These are phyloP conservation scores for Moelleriella libera DNA, from an alignment of 2,329 filamentous ascomycete species.

Conservation along the genomic window DNA sequence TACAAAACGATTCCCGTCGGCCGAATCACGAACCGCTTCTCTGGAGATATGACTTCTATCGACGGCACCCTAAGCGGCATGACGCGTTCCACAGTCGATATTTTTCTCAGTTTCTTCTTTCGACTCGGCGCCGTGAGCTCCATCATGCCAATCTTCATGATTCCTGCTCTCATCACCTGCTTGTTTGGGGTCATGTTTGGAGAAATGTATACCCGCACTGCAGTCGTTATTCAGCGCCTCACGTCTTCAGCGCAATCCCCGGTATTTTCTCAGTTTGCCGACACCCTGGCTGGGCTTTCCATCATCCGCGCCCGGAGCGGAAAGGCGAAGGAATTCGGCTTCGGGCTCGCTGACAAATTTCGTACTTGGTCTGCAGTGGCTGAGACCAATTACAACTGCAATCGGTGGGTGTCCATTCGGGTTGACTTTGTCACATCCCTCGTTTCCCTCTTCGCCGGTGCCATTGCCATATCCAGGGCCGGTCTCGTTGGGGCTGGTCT, in stretches of 20 bases:
- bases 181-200: constrained; percentile 29
- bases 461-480: constrained; percentile 34
- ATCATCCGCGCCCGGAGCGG: constrained; percentile 35
- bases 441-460: constrained; percentile 34
- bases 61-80: constrained; percentile 32
- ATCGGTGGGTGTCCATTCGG: constrained; percentile 42
- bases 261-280: constrained; percentile 41
- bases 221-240: constrained; percentile 30
- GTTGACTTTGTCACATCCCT: constrained; percentile 39
- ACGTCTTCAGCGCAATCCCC: constrained; percentile 34
- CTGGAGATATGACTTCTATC: constrained; percentile 41
- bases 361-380: constrained; percentile 29
- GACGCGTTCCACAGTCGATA: constrained; percentile 28
- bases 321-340: constrained; percentile 31
- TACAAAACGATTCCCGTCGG: constrained; percentile 39
- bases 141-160: constrained; percentile 36
- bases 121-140: constrained; percentile 32
- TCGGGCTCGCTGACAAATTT: constrained; percentile 35
- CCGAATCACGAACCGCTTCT: constrained; percentile 39
- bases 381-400: constrained; percentile 39
- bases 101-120: constrained; percentile 26
- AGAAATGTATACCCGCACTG: constrained; percentile 36
- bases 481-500: constrained; percentile 33
- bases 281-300: constrained; percentile 33
- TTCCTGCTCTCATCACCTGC: constrained; percentile 31